Percentiles rank a stretch among this genome's conserved stretches.
Conservation (phyloP, 2,329 filamentous ascomycete species). For the Penicillium psychrosexuale region DNA sequence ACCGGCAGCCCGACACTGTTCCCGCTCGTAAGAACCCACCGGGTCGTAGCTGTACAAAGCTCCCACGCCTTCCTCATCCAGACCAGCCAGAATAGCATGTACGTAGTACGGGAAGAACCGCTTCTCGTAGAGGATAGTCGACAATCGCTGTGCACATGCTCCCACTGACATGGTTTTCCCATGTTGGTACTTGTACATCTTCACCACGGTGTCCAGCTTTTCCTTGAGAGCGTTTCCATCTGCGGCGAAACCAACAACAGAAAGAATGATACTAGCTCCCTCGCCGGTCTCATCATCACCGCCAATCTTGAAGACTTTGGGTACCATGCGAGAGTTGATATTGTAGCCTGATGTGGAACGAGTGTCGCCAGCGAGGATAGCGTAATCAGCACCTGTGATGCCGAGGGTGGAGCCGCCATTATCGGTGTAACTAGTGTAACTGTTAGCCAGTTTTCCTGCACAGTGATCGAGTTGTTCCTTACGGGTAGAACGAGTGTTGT, state of each 20-base stretch:
- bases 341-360: constrained; percentile 94
- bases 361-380: constrained; percentile 95
- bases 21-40: constrained; percentile 94
- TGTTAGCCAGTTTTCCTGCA: constrained; percentile 11
- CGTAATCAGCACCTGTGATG: constrained; percentile 90
- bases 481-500: constrained; percentile 89
- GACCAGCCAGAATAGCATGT: constrained; percentile 84
- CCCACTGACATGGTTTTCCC: constrained; percentile 93
- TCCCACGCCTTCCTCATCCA: constrained; percentile 92
- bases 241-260: constrained; percentile 92
- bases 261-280: constrained; percentile 82
- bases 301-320: constrained; percentile 96
- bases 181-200: constrained; percentile 98
- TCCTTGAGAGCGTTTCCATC: constrained; percentile 93
- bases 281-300: constrained; percentile 82
- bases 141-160: constrained; percentile 90
- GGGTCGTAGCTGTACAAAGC: constrained; percentile 97
- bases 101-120: constrained; percentile 99
- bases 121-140: constrained; percentile 94
- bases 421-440: constrained; percentile 71
- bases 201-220: constrained; percentile 88
- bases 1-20: constrained; percentile 91
- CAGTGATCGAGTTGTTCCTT: constrained; percentile 37
- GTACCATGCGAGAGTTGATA: constrained; percentile 94
- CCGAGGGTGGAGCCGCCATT: constrained; percentile 96